phyloP scores from a whole-genome alignment of 441 rosid species.

The Jatropha podagrica region DNA sequence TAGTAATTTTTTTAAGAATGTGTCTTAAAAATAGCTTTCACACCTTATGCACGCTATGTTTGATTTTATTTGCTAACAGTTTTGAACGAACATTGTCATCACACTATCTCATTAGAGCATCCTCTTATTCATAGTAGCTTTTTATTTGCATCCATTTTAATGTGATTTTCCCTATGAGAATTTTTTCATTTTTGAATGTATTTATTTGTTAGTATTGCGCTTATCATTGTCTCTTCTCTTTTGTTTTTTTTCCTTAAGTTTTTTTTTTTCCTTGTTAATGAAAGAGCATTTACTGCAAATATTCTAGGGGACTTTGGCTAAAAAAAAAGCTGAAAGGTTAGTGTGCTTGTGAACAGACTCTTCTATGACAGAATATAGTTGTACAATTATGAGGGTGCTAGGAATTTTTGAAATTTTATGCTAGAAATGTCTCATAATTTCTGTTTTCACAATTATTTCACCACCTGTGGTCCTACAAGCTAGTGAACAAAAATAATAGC shows the following conservation, averaged over 20 bases:
- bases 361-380: background rate
- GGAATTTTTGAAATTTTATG: background rate
- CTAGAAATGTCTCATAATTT: background rate
- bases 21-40: background rate
- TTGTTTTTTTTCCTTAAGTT: background rate
- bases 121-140: background rate
- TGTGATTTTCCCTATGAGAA: background rate
- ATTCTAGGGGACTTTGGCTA: background rate
- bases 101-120: background rate
- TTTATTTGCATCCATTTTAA: background rate
- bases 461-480: background rate
- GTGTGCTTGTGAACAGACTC: background rate
- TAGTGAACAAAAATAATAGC: background rate
- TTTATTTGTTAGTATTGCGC: background rate
- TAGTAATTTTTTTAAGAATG: background rate
- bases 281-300: background rate
- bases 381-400: background rate
- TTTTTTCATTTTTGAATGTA: background rate
- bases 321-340: background rate
- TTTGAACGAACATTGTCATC: background rate
- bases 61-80: background rate
- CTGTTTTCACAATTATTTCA: background rate
- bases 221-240: background rate
- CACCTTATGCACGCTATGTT: background rate
- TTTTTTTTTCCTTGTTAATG: background rate